phyloP scores from a whole-genome alignment of 2,329 filamentous ascomycete species.

The Arthroderma sp. region DNA sequence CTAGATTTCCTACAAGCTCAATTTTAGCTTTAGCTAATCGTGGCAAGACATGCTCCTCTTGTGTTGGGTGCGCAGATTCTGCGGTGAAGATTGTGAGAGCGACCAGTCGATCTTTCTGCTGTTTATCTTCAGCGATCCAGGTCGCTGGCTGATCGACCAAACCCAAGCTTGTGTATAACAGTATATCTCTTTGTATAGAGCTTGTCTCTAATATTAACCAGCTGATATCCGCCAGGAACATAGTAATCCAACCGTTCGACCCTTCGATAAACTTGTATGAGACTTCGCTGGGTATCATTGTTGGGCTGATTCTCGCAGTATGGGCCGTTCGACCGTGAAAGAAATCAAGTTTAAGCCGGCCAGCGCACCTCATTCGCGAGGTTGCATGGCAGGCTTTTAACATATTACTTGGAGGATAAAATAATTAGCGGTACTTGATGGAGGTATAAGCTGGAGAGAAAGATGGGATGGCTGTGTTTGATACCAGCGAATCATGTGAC shows the following conservation, averaged over 20 bases:
- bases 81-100: slow-evolving; percentile 4
- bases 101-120: slow-evolving; percentile 1
- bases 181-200: slow-evolving; percentile 8
- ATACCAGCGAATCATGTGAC: too few species aligned
- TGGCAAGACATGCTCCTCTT: slow-evolving; percentile 8
- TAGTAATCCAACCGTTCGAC: slow-evolving; percentile 9
- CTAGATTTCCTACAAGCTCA: slow-evolving; percentile 7
- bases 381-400: too few species aligned
- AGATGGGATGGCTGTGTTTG: too few species aligned
- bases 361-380: too few species aligned
- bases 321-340: too few species aligned
- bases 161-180: slow-evolving; percentile 12
- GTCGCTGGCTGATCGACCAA: slow-evolving; percentile 9
- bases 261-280: slow-evolving; percentile 2
- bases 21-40: slow-evolving; percentile 5
- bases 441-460: too few species aligned
- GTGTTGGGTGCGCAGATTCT: slow-evolving; percentile 4
- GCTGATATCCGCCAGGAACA: slow-evolving; percentile 7
- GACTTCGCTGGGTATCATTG: slow-evolving; percentile 4
- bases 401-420: too few species aligned
- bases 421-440: too few species aligned
- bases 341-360: too few species aligned
- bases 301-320: background rate
- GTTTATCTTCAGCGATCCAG: slow-evolving; percentile 10
- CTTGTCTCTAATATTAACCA: slow-evolving; percentile 7